These are phyloP conservation scores for Emmonsia crescens DNA, from an alignment of 2,329 filamentous ascomycete species.

Conservation along the genomic window DNA sequence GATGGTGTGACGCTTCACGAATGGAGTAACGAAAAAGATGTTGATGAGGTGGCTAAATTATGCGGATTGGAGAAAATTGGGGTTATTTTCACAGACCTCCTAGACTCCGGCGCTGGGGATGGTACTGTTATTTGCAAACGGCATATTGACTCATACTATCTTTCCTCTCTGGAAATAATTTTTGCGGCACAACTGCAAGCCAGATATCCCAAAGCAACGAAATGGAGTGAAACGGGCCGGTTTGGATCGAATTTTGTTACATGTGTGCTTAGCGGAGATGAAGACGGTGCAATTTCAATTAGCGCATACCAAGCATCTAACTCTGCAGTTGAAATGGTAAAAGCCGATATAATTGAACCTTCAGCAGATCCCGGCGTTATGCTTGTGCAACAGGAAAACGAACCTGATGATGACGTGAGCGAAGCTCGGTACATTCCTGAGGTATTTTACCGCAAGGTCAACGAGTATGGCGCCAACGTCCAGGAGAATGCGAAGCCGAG, in stretches of 20 bases:
- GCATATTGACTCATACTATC: constrained; percentile 87
- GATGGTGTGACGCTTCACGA: constrained; percentile 78
- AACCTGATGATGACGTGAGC: constrained; percentile 59
- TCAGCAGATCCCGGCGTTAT: constrained; percentile 88
- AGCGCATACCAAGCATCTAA: constrained; percentile 93
- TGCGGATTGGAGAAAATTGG: constrained; percentile 85
- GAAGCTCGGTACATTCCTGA: constrained; percentile 86
- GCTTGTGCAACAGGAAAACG: constrained; percentile 87
- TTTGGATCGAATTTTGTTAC: constrained; percentile 98
- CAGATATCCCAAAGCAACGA: constrained; percentile 76
- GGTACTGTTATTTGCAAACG: constrained; percentile 89
- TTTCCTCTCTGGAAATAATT: constrained; percentile 82
- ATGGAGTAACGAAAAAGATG: constrained; percentile 73
- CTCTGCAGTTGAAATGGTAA: constrained; percentile 91
- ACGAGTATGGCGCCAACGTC: constrained; percentile 92
- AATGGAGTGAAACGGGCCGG: constrained; percentile 89
- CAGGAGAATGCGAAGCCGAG: constrained; percentile 95
- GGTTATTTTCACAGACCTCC: constrained; percentile 86
- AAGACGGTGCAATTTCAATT: constrained; percentile 75
- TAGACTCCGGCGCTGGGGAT: constrained; percentile 69
- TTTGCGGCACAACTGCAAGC: constrained; percentile 85
- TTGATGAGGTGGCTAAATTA: constrained; percentile 67
- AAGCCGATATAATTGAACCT: constrained; percentile 87
- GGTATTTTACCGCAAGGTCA: constrained; percentile 90
- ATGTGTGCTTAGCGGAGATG: constrained; percentile 88